Evolutionary conservation across 345 rosid species (phyloP).

Genomic region (Cardamine chenopodiifolia): DNA sequence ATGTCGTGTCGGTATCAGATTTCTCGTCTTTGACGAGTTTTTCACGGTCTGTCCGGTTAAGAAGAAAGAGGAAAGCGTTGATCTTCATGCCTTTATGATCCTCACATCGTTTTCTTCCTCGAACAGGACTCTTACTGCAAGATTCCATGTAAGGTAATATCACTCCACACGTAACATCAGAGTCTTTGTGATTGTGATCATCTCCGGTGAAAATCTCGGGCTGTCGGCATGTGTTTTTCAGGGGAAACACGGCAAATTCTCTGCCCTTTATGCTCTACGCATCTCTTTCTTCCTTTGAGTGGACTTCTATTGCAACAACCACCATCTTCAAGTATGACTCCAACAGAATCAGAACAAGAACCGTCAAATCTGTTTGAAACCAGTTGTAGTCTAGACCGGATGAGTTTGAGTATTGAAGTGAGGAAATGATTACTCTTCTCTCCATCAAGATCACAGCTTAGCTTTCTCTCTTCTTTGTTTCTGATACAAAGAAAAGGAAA

Average conservation of each 20-base stretch:
- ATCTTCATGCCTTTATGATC: constrained; percentile 71
- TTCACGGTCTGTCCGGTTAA: constrained; percentile 6
- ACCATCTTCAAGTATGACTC: constrained; percentile 55
- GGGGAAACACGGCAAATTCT: constrained; percentile 45
- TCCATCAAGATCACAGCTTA: constrained; percentile 31
- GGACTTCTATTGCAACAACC: constrained; percentile 53
- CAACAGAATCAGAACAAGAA: constrained; percentile 42
- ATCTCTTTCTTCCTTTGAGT: constrained; percentile 68
- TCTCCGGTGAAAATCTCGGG: constrained; percentile 17
- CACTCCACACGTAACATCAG: constrained; percentile 52
- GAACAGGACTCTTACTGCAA: constrained; percentile 50
- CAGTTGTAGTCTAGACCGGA: constrained; percentile 55
- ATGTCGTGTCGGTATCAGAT: too few relatives aligned
- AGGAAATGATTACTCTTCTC: constrained; percentile 39
- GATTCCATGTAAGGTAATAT: constrained; percentile 47
- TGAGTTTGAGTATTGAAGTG: constrained; percentile 48
- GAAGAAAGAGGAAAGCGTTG: constrained; percentile 38
- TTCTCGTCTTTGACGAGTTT: too few relatives aligned
- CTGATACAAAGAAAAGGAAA: constrained; percentile 53
- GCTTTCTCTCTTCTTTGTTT: constrained; percentile 47
- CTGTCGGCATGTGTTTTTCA: constrained; percentile 8
- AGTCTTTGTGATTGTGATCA: neutral
- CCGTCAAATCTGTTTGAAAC: constrained; percentile 41
- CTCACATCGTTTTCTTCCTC: constrained; percentile 65
- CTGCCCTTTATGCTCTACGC: constrained; percentile 68